Percentiles rank a stretch among this genome's conserved stretches.
These are phyloP conservation scores for Thraustotheca clavata DNA, from an alignment of 352 stramenopile species.

Conservation along the genomic window DNA sequence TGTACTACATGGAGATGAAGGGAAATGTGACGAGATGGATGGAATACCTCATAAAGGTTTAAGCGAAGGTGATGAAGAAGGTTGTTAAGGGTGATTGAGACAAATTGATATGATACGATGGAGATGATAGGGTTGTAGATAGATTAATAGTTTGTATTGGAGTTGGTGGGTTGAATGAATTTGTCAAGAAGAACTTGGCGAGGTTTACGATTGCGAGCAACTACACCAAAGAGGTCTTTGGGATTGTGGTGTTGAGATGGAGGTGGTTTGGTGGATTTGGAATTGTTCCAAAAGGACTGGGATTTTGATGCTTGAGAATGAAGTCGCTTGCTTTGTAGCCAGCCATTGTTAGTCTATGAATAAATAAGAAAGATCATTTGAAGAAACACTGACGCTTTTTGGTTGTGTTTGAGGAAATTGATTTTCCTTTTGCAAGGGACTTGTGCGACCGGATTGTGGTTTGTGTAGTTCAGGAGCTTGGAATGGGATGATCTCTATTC, in stretches of 20 bases:
- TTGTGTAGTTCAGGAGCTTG: not conserved
- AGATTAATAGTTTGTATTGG: not conserved
- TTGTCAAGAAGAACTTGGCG: slow-evolving; percentile 6
- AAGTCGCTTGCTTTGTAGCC: not conserved
- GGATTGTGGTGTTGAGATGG: not conserved
- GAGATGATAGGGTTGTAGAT: too few species aligned
- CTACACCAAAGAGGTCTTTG: not conserved
- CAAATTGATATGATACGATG: too few species aligned
- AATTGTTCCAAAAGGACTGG: not conserved
- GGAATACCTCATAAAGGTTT: too few species aligned
- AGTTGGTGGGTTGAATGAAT: not conserved
- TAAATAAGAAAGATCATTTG: not conserved
- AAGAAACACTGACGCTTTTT: not conserved
- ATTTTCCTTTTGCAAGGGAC: not conserved
- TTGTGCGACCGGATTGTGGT: not conserved
- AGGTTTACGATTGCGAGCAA: not conserved
- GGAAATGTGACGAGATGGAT: too few species aligned
- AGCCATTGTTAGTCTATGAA: not conserved
- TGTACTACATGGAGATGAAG: too few species aligned
- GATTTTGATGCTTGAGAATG: not conserved
- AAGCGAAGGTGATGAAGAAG: too few species aligned
- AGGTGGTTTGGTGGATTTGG: not conserved
- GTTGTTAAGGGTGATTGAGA: too few species aligned
- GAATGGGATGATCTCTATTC: not conserved
- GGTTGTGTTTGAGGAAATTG: too few species aligned